Evolutionary conservation across 306 rosid genomes (phyloP), one percentile per base, ranked within the genome.

Genomic region (Oxytropis ochrocephala): DNA sequence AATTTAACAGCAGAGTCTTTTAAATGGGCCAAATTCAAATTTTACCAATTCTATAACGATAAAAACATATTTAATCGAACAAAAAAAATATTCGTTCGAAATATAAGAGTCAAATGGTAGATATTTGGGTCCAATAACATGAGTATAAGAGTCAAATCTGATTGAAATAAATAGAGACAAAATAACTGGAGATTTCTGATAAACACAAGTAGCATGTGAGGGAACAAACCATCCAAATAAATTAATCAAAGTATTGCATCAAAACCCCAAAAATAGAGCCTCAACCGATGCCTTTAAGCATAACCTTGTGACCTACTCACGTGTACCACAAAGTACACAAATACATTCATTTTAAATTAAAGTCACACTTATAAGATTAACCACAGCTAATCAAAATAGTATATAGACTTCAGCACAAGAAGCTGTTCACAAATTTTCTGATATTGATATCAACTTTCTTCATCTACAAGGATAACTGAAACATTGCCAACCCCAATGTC

Each of bases 381-480:
- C 11, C 12, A 32, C 50, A 46, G 79, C 41, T 44, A 76, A 24
- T 24, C 41, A 30, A 57, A 72, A 72, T 32, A 42, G 6, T 59
- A 67, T 32, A 65, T 12, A 68, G 27, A 61, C 38, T 81, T 48
- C 52, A 73, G 8, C 54, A 39, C 5, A 24, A 43, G 71, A 8
- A 18, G 39, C 41, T 57, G 54, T 14, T 52, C 63, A 63, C 5
- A 51, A 64, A 19, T 29, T 43, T 38, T 47, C 49, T 18, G 42
- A 43, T 24, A 32, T 19, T 24, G 62, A 55, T 35, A 63, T 87
- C 64, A 92, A 76, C 81, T 79, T 78, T 85, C 91, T 83, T 88
- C 95, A 39, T 91, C 96, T 24, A 94, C 79, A 54, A 94, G 95
- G 80, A 94, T 83, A 69, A 62, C 70, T 11, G 98, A 85, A 27